phyloP scores from a whole-genome alignment of 495 filamentous ascomycete genomes.

The Viridothelium virens region DNA sequence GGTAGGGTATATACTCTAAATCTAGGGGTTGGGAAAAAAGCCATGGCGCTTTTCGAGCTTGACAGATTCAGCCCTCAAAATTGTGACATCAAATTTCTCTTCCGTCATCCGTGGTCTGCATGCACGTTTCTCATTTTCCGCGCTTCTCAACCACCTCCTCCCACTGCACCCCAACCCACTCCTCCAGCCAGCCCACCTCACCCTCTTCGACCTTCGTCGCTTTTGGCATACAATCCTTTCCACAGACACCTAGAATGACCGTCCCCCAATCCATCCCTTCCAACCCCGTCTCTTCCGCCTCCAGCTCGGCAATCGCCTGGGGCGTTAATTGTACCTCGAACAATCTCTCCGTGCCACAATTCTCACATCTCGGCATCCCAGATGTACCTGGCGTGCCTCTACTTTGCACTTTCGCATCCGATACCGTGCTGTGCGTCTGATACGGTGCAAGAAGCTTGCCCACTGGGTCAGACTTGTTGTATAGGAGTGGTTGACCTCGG shows the following conservation, averaged over 20 bases:
- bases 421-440: slow-evolving; percentile 24
- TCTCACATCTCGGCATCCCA: slow-evolving; percentile 64
- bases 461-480: slow-evolving; percentile 64
- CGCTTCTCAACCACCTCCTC: slow-evolving; percentile 50
- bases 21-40: not conserved
- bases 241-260: slow-evolving; percentile 82
- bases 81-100: not conserved
- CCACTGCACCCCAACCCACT: slow-evolving; percentile 98
- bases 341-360: slow-evolving; percentile 65
- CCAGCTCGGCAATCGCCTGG: slow-evolving; percentile 81
- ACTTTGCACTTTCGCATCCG: slow-evolving; percentile 27
- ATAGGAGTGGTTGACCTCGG: slow-evolving; percentile 69
- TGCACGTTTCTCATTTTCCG: not conserved
- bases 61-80: not conserved
- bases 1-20: not conserved
- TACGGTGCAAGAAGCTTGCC: slow-evolving; percentile 50
- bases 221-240: slow-evolving; percentile 55
- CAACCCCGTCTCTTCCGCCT: slow-evolving; percentile 66
- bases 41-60: not conserved
- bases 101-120: not conserved
- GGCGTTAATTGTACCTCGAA: slow-evolving; percentile 90
- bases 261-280: slow-evolving; percentile 99
- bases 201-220: slow-evolving; percentile 40
- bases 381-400: slow-evolving; percentile 23
- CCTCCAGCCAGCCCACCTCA: slow-evolving; percentile 67